Base-by-base conservation (phyloP, 257 asterid species). In the Capsicum chinense region DNA sequence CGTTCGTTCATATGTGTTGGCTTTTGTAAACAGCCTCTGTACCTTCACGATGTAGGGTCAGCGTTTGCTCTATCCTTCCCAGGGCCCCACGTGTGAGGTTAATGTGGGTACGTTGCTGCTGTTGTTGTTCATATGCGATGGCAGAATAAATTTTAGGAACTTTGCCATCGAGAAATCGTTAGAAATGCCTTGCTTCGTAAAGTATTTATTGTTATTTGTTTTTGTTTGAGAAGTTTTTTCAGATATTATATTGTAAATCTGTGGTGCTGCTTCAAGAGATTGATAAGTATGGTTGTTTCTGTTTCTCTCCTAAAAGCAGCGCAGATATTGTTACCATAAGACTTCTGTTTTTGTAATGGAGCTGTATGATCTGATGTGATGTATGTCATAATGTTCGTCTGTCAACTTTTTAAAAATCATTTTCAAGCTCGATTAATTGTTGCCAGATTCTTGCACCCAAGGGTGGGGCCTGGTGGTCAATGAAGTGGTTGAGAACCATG, bases 241-340 rank as follows among this genome's bases (percentile, higher is more conserved):
- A 4, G 76, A 68, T 68, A 78, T 78, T 52, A 54, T 73, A 56
- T 78, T 52, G 42, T 16, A 42, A 78, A 52, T 68, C 82, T 39
- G 79, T 84, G 87, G 84, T 70, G 80, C 80, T 83, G 82, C 83
- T 86, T 87, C 85, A 56, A 54, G 50, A 11, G 19, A 83, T 80
- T 64, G 80, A 59, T 39, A 69, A 83, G 85, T 86, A 86, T 87
- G 7, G 95, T 88, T 88, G 70, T 83, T 88, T 90, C 80, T 21
- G 85, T 87, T 88, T 66, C 58, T 48, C 81, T 39, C 83, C 82
- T 62, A 78, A 84, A 66, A 12, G 17, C 59, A 56, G 4, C 6
- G 6, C 48, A 26, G 70, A 63, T 63, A 63, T 10, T 63, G 69
- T 62, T 73, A 80, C 47, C 80, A 85, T 87, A 82, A 64, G 88